These are phyloP conservation scores for Biancaea sappan DNA, from an alignment of 306 rosid species.

Conservation along the genomic window DNA sequence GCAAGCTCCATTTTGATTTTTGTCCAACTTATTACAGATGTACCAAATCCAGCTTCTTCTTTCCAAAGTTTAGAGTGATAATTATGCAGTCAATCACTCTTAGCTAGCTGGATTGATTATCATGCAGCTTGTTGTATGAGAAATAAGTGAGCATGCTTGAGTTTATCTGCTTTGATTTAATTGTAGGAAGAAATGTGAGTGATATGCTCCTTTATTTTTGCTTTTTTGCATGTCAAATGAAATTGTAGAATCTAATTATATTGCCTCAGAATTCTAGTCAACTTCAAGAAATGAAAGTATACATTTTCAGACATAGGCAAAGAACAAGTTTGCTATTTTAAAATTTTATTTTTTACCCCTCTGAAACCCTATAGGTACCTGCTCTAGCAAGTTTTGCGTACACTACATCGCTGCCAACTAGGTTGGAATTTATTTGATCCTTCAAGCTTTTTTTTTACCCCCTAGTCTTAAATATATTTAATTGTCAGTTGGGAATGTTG, in stretches of 20 bases:
- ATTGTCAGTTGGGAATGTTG: background rate
- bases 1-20: constrained; percentile 47
- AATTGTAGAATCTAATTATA: background rate
- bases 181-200: constrained; percentile 5
- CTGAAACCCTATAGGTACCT: background rate
- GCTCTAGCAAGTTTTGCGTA: constrained; percentile 7
- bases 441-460: background rate
- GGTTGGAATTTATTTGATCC: background rate
- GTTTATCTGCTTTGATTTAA: constrained; percentile 15
- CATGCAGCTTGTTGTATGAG: constrained; percentile 15
- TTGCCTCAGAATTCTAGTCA: background rate
- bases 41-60: constrained; percentile 20
- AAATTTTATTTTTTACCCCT: constrained; percentile 8
- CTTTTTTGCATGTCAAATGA: background rate
- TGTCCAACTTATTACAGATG: constrained; percentile 17
- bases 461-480: background rate
- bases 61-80: constrained; percentile 12
- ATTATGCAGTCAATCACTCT: constrained; percentile 4
- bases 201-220: constrained; percentile 7
- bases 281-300: background rate
- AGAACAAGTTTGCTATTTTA: constrained; percentile 7
- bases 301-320: constrained; percentile 14
- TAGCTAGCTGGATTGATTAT: constrained; percentile 5
- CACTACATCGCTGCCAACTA: background rate
- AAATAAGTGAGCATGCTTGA: constrained; percentile 16